These are phyloP conservation scores for Zopfia rhizophila DNA, from an alignment of 2,329 filamentous ascomycete species.

Conservation along the genomic window DNA sequence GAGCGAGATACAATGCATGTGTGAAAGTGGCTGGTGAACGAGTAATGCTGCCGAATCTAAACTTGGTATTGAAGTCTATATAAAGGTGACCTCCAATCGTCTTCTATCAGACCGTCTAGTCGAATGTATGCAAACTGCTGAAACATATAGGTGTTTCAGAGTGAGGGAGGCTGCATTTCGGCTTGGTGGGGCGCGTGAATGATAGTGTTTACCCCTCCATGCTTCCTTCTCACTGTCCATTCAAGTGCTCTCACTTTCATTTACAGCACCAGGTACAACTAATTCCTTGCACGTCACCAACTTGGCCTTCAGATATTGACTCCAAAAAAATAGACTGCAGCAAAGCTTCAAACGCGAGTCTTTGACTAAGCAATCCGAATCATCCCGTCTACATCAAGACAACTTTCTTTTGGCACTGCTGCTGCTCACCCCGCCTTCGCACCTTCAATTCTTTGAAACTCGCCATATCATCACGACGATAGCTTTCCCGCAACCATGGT, in stretches of 20 bases:
- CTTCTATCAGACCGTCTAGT: slow-evolving; percentile 7
- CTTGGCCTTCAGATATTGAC: not conserved
- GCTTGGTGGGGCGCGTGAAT: not conserved
- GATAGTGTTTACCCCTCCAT: not conserved
- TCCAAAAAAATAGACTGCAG: not conserved
- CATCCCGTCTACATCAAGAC: not conserved
- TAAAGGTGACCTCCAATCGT: slow-evolving; percentile 10
- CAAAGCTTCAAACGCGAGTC: not conserved
- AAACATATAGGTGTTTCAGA: slow-evolving; percentile 26
- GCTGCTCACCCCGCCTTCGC: not conserved
- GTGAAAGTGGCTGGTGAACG: not conserved
- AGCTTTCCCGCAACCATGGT: no score
- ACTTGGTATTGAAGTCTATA: slow-evolving; percentile 4
- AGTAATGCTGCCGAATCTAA: not conserved
- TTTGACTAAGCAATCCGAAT: not conserved
- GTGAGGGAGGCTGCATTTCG: slow-evolving; percentile 8
- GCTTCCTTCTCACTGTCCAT: not conserved
- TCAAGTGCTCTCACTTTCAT: not conserved
- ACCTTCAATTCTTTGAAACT: not conserved
- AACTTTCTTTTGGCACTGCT: not conserved
- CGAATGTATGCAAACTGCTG: slow-evolving; percentile 18
- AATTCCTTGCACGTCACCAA: no score
- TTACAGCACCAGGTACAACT: no score
- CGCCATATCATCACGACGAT: not conserved
- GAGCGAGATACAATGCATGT: not conserved